Conservation (phyloP, 2,329 filamentous ascomycete genomes). For the Ophiostoma ulmi region DNA sequence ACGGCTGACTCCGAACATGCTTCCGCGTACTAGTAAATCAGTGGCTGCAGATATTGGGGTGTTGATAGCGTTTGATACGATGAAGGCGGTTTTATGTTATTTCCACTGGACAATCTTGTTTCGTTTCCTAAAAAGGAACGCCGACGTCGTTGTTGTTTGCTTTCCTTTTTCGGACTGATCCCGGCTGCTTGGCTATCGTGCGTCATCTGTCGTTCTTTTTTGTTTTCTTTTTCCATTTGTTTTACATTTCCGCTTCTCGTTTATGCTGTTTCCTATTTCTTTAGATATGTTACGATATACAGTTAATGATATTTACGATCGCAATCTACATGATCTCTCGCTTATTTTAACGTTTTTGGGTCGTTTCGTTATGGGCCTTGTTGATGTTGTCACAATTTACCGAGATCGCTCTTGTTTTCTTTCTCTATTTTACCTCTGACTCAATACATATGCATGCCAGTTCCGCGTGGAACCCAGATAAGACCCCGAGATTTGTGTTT, state of each 20-base stretch:
- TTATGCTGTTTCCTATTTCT: not conserved
- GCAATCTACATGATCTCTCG: not conserved
- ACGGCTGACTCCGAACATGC: not conserved
- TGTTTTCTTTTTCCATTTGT: not conserved
- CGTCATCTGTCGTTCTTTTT: not conserved
- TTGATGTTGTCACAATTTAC: not conserved
- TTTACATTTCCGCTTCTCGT: not conserved
- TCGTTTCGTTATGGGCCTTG: no score
- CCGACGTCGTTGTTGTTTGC: constrained; percentile 4
- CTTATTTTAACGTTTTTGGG: not conserved
- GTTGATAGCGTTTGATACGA: not conserved
- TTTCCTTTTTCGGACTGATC: constrained; percentile 5
- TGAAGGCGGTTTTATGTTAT: not conserved
- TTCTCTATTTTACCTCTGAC: not conserved
- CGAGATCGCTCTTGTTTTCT: not conserved
- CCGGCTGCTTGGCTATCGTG: not conserved
- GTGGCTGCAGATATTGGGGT: not conserved
- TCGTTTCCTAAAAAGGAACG: not conserved
- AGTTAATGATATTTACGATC: constrained; percentile 5
- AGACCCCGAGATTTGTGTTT: not conserved
- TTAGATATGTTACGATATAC: constrained; percentile 9
- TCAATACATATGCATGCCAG: not conserved
- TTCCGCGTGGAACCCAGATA: not conserved
- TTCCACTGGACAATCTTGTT: not conserved
- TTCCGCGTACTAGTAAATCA: not conserved